A percentile compares a stretch with the other conserved stretches of the same genome.
phyloP scores from a whole-genome alignment of 1,284 basidiomycete genomes.

The Ustilago tritici region DNA sequence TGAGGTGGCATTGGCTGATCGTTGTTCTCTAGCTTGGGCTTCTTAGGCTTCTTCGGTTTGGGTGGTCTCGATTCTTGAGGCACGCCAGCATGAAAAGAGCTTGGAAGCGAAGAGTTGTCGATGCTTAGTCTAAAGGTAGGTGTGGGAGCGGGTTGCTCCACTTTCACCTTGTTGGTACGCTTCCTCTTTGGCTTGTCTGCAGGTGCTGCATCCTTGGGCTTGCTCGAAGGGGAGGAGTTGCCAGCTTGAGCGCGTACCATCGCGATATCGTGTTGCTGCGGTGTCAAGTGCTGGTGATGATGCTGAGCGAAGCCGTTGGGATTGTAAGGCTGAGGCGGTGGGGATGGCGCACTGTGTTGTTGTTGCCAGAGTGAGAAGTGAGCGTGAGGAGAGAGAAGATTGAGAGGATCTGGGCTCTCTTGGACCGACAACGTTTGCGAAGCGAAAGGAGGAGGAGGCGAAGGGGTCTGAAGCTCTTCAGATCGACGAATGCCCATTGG shows the following conservation, averaged over 20 bases:
- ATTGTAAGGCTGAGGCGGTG: constrained; percentile 10
- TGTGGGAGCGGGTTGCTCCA: constrained; percentile 1
- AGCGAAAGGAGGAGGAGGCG: constrained; percentile 22
- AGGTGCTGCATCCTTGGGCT: constrained; percentile 28
- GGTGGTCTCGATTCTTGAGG: neutral
- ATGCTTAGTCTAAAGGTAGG: constrained; percentile 18
- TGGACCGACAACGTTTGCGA: constrained; percentile 20
- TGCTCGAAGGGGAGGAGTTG: constrained; percentile 6
- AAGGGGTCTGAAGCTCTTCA: constrained; percentile 37
- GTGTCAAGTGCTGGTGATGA: neutral
- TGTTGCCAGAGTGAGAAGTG: constrained; percentile 41
- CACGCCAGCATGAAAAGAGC: neutral
- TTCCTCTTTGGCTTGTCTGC: constrained; percentile 30
- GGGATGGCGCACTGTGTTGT: neutral
- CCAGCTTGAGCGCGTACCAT: constrained; percentile 22
- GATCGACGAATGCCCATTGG: constrained; percentile 8
- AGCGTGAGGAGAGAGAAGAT: constrained; percentile 37
- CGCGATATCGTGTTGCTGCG: neutral
- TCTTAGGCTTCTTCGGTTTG: constrained; percentile 22
- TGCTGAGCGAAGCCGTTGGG: constrained; percentile 10
- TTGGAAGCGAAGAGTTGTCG: neutral
- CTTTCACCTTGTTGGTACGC: constrained; percentile 35
- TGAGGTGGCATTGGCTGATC: constrained; percentile 3
- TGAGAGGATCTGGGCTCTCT: constrained; percentile 55
- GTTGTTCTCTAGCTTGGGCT: constrained; percentile 19